Conservation (phyloP, 1,139 yeast genomes). For the Yamadazyma atmosphaerica region DNA sequence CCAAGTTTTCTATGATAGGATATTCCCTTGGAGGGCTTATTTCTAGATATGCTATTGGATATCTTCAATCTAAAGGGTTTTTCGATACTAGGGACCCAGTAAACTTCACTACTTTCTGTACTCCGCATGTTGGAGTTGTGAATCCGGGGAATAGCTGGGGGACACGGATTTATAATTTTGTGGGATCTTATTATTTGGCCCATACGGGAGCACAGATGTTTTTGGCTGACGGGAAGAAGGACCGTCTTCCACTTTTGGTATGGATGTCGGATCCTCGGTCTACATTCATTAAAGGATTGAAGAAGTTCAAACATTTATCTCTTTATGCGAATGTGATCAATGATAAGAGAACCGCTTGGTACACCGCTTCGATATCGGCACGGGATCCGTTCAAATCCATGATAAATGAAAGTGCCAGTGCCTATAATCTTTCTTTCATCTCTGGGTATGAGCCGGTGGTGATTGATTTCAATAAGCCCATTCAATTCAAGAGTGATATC, state of each 20-base stretch:
- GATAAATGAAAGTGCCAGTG: slow-evolving; percentile 38
- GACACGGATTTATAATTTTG: slow-evolving; percentile 52
- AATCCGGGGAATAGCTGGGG: slow-evolving; percentile 56
- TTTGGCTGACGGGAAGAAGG: slow-evolving; percentile 44
- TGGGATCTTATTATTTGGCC: slow-evolving; percentile 65
- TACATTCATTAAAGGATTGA: slow-evolving; percentile 57
- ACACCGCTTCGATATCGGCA: slow-evolving; percentile 70
- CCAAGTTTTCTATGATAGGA: slow-evolving; percentile 69
- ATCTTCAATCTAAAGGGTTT: slow-evolving; percentile 53
- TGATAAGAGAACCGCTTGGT: slow-evolving; percentile 80
- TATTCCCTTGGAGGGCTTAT: slow-evolving; percentile 85
- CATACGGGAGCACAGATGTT: slow-evolving; percentile 74
- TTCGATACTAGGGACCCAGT: slow-evolving; percentile 52
- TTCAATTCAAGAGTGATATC: slow-evolving; percentile 11
- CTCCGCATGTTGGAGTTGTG: slow-evolving; percentile 80
- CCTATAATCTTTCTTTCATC: slow-evolving; percentile 45
- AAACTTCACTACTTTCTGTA: slow-evolving; percentile 73
- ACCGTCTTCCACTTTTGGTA: slow-evolving; percentile 51
- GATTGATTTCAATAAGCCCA: slow-evolving; percentile 45
- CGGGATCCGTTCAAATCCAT: slow-evolving; percentile 61
- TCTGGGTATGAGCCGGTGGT: slow-evolving; percentile 55
- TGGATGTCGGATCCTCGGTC: slow-evolving; percentile 67
- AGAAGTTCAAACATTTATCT: slow-evolving; percentile 49
- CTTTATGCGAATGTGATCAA: slow-evolving; percentile 76
- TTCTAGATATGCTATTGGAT: slow-evolving; percentile 74